Conservation (phyloP, 2,329 filamentous ascomycete genomes). For the Annulohypoxylon truncatum region DNA sequence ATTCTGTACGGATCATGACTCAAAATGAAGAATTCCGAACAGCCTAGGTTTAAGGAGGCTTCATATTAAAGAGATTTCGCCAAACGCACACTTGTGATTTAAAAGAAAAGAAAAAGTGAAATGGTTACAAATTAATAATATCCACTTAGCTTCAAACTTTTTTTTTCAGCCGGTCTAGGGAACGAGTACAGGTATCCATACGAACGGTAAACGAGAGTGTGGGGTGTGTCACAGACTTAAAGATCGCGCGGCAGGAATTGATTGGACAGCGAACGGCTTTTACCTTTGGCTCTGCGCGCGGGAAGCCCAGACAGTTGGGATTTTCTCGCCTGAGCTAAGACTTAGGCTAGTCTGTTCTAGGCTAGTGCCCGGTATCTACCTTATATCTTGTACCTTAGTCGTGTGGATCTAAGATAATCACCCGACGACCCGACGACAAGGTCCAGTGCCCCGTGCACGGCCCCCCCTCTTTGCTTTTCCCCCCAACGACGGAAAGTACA, state of each 20-base stretch:
- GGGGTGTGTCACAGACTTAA: conserved; percentile 33
- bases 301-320: conserved; percentile 41
- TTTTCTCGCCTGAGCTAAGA: conserved; percentile 15
- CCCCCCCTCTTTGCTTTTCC: not conserved
- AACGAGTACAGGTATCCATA: conserved; percentile 6
- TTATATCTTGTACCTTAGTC: conserved; percentile 6
- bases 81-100: not conserved
- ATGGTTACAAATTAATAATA: not conserved
- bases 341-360: not conserved
- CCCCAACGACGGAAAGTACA: conserved; percentile 1
- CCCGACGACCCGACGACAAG: conserved; percentile 34
- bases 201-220: conserved; percentile 38
- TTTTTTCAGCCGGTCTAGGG: conserved; percentile 24
- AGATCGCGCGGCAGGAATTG: conserved; percentile 31
- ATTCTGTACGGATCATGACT: conserved; percentile 26
- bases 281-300: conserved; percentile 9
- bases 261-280: conserved; percentile 37
- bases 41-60: not conserved
- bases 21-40: not conserved
- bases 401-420: conserved; percentile 37
- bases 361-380: conserved; percentile 23
- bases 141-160: conserved; percentile 6
- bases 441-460: conserved; percentile 16
- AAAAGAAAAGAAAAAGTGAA: not conserved
- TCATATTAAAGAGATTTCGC: not conserved